A percentile compares a stretch with the other conserved stretches of the same genome.
These are phyloP conservation scores for Onygenales sp. DNA, from an alignment of 2,329 filamentous ascomycete species.

Conservation along the genomic window DNA sequence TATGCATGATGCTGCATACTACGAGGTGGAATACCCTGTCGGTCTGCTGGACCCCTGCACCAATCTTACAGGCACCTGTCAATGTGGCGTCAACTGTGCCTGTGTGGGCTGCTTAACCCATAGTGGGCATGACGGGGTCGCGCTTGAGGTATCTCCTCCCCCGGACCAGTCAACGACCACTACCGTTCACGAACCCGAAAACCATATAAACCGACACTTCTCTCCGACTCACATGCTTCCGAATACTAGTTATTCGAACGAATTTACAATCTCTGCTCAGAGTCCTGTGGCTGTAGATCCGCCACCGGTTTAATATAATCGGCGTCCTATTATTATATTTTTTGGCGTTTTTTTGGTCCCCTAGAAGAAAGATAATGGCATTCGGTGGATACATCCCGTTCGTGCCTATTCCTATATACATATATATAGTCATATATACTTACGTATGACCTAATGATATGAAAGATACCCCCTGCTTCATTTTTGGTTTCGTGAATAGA, in stretches of 20 bases:
- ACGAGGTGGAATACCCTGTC: constrained; percentile 33
- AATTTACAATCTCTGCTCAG: constrained; percentile 13
- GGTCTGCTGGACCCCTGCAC: constrained; percentile 32
- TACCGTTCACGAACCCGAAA: background rate
- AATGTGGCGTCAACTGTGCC: constrained; percentile 42
- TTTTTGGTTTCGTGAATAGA: no score
- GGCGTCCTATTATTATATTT: no score
- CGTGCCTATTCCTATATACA: no score
- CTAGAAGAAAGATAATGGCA: no score
- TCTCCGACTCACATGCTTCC: constrained; percentile 17
- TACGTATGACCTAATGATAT: no score
- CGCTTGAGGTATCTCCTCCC: constrained; percentile 20
- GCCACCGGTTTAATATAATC: no score
- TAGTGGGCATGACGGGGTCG: constrained; percentile 38
- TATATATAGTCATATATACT: no score
- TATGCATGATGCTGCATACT: constrained; percentile 34
- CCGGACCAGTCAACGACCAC: background rate
- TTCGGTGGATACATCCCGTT: no score
- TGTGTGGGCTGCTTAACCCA: constrained; percentile 46
- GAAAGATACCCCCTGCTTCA: no score
- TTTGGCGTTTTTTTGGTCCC: no score
- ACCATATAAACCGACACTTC: background rate
- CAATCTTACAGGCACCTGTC: constrained; percentile 41
- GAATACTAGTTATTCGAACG: background rate
- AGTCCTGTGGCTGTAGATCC: no score